Evolutionary conservation across 208 protist genomes (phyloP).

Genomic region (Leishmania lainsoni): DNA sequence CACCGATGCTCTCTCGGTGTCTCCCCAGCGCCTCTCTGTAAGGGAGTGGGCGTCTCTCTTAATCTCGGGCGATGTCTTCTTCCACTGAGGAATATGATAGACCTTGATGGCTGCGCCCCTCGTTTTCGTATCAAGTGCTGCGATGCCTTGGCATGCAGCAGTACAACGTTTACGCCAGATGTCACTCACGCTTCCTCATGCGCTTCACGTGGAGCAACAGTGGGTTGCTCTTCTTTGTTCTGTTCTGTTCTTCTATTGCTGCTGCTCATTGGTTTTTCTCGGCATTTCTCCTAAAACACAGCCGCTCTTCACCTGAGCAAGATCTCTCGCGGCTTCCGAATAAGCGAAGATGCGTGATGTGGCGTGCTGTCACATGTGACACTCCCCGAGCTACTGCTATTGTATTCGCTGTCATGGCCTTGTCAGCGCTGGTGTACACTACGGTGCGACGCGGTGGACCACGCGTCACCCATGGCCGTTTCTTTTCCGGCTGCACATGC

Average conservation of each 20-base stretch:
- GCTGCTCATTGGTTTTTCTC: background rate
- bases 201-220: background rate
- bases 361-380: background rate
- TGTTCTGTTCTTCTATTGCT: background rate
- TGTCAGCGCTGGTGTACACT: conserved; percentile 11
- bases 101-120: background rate
- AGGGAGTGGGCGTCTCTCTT: background rate
- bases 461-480: background rate
- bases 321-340: background rate
- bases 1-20: background rate
- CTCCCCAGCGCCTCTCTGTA: background rate
- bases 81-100: background rate
- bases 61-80: background rate
- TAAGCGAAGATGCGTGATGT: background rate
- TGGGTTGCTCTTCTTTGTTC: too few species aligned
- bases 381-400: background rate
- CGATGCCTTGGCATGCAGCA: background rate
- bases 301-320: background rate
- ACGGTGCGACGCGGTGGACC: conserved; percentile 4
- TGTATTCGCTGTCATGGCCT: conserved; percentile 12
- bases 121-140: background rate
- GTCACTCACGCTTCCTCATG: background rate
- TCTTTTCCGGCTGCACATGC: background rate
- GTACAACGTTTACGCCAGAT: background rate
- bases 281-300: background rate